These are phyloP conservation scores for Lepidopterella palustris DNA, from an alignment of 495 filamentous ascomycete species.

Conservation along the genomic window DNA sequence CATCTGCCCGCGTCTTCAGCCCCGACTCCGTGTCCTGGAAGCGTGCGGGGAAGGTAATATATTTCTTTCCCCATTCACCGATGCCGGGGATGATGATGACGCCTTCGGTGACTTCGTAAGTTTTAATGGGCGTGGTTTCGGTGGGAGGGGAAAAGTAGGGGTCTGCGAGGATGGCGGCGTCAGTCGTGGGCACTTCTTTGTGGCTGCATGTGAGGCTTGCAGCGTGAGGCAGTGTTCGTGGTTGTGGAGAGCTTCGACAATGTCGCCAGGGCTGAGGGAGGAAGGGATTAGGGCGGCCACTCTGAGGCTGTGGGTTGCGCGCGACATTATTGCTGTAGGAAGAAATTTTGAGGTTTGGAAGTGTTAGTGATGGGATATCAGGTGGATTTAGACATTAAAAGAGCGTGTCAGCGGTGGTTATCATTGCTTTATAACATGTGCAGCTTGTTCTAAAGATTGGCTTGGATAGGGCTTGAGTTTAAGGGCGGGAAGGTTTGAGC, in stretches of 20 bases:
- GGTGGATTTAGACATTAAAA: too few species aligned
- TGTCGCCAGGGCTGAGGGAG: slow-evolving; percentile 10
- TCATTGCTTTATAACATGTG: too few species aligned
- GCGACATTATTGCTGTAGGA: slow-evolving; percentile 8
- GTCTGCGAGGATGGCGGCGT: slow-evolving; percentile 12
- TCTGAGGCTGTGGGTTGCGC: slow-evolving; percentile 18
- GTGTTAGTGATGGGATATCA: too few species aligned
- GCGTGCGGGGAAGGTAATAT: slow-evolving; percentile 13
- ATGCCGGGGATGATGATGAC: slow-evolving; percentile 17
- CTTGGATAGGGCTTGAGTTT: too few species aligned
- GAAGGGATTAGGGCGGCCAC: slow-evolving; percentile 14
- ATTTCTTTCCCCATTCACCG: slow-evolving; percentile 23
- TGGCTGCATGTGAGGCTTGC: slow-evolving; percentile 21
- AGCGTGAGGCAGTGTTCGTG: slow-evolving; percentile 23
- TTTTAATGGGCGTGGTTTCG: slow-evolving; percentile 9
- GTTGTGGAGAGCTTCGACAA: slow-evolving; percentile 23
- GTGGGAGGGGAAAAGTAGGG: slow-evolving; percentile 18
- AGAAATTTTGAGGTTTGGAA: too few species aligned
- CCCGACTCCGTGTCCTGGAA: slow-evolving; percentile 23
- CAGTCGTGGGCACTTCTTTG: slow-evolving; percentile 5
- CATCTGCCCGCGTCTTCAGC: slow-evolving; percentile 18
- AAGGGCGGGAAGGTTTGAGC: too few species aligned
- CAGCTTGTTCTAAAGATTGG: too few species aligned
- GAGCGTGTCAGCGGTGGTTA: too few species aligned
- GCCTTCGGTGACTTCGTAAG: slow-evolving; percentile 19